Evolutionary conservation across 495 filamentous ascomycete species (phyloP).

Genomic region (Rhypophila decipiens): DNA sequence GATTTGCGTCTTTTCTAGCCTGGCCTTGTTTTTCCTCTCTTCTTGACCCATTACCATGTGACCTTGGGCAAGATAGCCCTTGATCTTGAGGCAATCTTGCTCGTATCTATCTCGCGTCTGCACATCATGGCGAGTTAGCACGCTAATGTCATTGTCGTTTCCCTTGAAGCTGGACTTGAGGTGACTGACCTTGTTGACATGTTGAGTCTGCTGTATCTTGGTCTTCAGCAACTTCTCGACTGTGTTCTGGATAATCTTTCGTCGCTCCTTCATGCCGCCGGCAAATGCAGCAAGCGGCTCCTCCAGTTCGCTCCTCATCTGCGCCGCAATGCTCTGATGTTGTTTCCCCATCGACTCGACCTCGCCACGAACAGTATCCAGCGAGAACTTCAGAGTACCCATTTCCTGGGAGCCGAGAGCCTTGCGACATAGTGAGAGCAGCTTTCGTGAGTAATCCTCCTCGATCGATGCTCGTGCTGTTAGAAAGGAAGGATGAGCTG

Average conservation of each 20-base stretch:
- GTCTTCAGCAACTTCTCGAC: slow-evolving; percentile 90
- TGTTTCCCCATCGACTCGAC: slow-evolving; percentile 93
- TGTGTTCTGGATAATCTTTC: slow-evolving; percentile 89
- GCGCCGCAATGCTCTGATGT: slow-evolving; percentile 78
- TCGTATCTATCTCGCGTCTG: slow-evolving; percentile 90
- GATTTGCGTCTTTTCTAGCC: slow-evolving; percentile 97
- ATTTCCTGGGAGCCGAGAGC: slow-evolving; percentile 82
- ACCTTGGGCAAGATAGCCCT: slow-evolving; percentile 95
- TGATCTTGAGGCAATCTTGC: slow-evolving; percentile 96
- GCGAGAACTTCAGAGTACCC: slow-evolving; percentile 73
- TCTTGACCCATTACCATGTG: slow-evolving; percentile 99
- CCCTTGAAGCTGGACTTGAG: too few species aligned
- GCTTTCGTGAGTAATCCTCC: slow-evolving; percentile 94
- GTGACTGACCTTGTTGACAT: slow-evolving; percentile 83
- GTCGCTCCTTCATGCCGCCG: slow-evolving; percentile 86
- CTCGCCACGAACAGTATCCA: slow-evolving; percentile 83
- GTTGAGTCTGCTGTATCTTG: slow-evolving; percentile 84
- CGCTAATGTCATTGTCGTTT: background rate
- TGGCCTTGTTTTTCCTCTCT: slow-evolving; percentile 97
- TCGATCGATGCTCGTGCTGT: slow-evolving; percentile 86
- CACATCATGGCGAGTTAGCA: background rate
- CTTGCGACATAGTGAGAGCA: slow-evolving; percentile 80
- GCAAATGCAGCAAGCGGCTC: slow-evolving; percentile 88
- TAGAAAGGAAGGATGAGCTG: slow-evolving; percentile 4
- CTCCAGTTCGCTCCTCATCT: slow-evolving; percentile 97